Conservation (phyloP, 805 yeast species). For the Monosporozyma aerobia region DNA sequence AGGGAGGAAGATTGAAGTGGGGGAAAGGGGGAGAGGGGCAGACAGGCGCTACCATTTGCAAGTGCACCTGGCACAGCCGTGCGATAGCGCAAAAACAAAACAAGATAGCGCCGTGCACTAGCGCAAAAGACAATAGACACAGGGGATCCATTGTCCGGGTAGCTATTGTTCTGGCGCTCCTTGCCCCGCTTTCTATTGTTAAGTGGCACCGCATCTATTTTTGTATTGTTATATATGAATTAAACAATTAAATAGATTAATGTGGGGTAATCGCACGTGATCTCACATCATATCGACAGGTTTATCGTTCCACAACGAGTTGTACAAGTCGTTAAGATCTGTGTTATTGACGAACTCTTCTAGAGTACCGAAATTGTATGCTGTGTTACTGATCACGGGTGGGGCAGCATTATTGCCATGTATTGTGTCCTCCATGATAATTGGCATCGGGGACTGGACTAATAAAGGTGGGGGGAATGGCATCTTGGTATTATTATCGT, state of each 20-base stretch:
- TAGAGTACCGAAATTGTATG: constrained; percentile 20
- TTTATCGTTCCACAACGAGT: constrained; percentile 22
- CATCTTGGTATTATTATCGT: background rate
- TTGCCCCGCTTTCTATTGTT: too few species aligned
- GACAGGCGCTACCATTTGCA: too few species aligned
- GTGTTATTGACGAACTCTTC: constrained; percentile 24
- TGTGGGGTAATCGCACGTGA: background rate
- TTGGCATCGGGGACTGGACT: background rate
- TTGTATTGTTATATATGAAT: too few species aligned
- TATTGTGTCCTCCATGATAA: background rate
- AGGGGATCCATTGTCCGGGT: background rate
- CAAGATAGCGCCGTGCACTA: background rate
- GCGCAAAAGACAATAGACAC: background rate
- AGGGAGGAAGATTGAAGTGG: background rate
- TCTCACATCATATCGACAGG: background rate
- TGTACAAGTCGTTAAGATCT: constrained; percentile 21
- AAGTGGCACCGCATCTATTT: too few species aligned
- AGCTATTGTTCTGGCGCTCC: background rate
- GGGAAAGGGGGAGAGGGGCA: background rate
- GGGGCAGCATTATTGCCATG: background rate
- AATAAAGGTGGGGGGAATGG: background rate
- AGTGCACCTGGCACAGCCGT: too few species aligned
- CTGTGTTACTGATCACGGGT: background rate
- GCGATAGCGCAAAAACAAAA: background rate
- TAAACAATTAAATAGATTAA: too few species aligned